phyloP scores from a whole-genome alignment of 306 rosid species.

The Ochetophila trinervis region DNA sequence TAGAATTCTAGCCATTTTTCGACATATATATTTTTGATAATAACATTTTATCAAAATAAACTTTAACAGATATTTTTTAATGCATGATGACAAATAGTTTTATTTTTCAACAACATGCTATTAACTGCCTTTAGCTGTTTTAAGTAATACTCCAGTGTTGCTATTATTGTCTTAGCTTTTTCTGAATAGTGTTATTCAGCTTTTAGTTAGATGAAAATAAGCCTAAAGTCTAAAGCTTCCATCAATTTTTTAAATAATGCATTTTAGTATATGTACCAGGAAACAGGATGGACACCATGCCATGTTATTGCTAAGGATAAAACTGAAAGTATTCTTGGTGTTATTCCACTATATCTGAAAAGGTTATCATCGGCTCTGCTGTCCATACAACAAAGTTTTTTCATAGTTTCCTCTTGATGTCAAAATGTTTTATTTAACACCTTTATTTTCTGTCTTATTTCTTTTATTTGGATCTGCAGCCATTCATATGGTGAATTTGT shows the following conservation, averaged over 20 bases:
- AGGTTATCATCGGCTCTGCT: constrained; percentile 38
- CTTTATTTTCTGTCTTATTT: constrained; percentile 4
- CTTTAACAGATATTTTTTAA: background rate
- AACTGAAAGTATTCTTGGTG: constrained; percentile 45
- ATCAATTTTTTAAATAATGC: background rate
- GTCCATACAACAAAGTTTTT: constrained; percentile 15
- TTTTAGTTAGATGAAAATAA: background rate
- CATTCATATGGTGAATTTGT: constrained; percentile 98
- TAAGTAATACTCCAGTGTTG: background rate
- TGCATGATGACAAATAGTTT: background rate
- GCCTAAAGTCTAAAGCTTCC: constrained; percentile 1
- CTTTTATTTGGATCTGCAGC: constrained; percentile 38
- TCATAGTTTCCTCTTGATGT: constrained; percentile 1
- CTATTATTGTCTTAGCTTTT: background rate
- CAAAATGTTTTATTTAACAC: background rate
- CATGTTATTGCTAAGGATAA: constrained; percentile 73
- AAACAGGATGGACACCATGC: constrained; percentile 84
- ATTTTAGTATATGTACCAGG: constrained; percentile 32
- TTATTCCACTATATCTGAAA: constrained; percentile 83
- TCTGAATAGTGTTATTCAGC: background rate
- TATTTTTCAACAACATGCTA: background rate
- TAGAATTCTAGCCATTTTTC: no score
- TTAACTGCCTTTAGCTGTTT: background rate
- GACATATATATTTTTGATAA: no score
- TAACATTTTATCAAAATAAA: background rate